A percentile compares a stretch with the other conserved stretches of the same genome.
phyloP scores from a whole-genome alignment of 148 eudicot genomes.

The Rhododendron kiyosumense region DNA sequence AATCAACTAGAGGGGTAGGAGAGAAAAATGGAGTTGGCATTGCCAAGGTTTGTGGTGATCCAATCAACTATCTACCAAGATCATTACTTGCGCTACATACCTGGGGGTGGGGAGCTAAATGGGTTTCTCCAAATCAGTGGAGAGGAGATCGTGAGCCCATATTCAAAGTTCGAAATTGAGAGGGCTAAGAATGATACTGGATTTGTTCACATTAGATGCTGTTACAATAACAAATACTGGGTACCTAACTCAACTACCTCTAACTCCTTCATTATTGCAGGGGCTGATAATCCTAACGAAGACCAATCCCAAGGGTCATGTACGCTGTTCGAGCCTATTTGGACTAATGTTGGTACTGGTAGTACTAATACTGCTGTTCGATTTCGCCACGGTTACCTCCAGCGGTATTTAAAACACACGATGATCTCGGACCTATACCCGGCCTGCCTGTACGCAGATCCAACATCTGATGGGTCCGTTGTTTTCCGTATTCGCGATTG shows the following conservation, averaged over 20 bases:
- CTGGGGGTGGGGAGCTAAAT: neutral
- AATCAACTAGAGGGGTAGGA: neutral
- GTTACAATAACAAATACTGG: conserved; percentile 16
- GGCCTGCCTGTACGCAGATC: too few relatives aligned
- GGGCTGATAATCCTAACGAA: neutral
- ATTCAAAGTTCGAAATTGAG: neutral
- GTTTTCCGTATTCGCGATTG: too few relatives aligned
- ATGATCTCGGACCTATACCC: too few relatives aligned
- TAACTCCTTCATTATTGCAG: conserved; percentile 1
- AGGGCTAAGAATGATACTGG: neutral
- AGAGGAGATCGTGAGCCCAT: neutral
- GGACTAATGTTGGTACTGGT: neutral
- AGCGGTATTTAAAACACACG: too few relatives aligned
- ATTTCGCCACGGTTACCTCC: neutral
- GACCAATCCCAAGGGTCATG: neutral
- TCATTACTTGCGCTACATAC: neutral
- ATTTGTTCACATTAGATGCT: conserved; percentile 3
- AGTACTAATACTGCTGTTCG: neutral
- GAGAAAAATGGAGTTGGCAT: neutral
- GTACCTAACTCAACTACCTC: neutral
- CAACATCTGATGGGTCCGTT: too few relatives aligned
- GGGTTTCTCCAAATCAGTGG: neutral
- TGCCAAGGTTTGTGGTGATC: too few relatives aligned
- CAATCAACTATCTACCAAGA: too few relatives aligned
- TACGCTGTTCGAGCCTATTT: neutral